Conservation (phyloP, 139 green algal genomes). For the Edaphochlamys debaryana region DNA sequence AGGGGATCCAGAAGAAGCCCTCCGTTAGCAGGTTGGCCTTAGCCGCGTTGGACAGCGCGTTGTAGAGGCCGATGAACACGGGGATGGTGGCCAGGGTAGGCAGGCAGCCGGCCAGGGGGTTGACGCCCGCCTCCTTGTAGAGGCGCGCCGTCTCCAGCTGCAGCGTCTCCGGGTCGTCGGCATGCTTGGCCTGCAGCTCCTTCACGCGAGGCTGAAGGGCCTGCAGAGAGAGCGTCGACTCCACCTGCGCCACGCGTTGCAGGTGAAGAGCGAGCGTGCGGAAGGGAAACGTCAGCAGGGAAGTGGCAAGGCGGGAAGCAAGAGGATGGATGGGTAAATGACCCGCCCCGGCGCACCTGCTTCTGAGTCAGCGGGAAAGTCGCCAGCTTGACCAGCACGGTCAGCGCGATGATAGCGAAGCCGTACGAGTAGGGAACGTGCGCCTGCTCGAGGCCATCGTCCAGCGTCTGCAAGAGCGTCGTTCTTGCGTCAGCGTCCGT, state of each 20-base stretch:
- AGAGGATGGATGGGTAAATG: too few relatives aligned
- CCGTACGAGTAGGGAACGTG: slow-evolving; percentile 94
- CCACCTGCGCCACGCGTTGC: slow-evolving; percentile 85
- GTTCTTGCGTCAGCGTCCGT: background rate
- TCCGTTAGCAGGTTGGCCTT: slow-evolving; percentile 67
- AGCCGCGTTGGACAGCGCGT: slow-evolving; percentile 59
- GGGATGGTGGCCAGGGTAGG: slow-evolving; percentile 92
- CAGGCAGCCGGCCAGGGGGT: slow-evolving; percentile 91
- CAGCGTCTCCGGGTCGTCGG: slow-evolving; percentile 85
- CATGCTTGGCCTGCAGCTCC: slow-evolving; percentile 93
- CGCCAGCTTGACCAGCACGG: slow-evolving; percentile 85
- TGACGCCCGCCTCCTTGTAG: slow-evolving; percentile 94
- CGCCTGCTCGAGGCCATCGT: slow-evolving; percentile 74
- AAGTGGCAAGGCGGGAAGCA: too few relatives aligned
- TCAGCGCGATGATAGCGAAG: slow-evolving; percentile 65
- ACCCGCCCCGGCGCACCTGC: slow-evolving; percentile 72
- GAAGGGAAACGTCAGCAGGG: background rate
- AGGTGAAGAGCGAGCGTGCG: too few relatives aligned
- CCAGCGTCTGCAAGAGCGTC: slow-evolving; percentile 73
- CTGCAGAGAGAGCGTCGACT: slow-evolving; percentile 94
- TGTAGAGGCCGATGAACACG: slow-evolving; percentile 94
- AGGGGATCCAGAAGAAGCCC: slow-evolving; percentile 94
- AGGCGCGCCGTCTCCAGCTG: slow-evolving; percentile 93
- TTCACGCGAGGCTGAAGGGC: slow-evolving; percentile 92
- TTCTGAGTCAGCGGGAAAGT: slow-evolving; percentile 96